Base-by-base conservation (phyloP, 202 grass and related monocot species). In the Bolboschoenoplectus hybrid region DNA sequence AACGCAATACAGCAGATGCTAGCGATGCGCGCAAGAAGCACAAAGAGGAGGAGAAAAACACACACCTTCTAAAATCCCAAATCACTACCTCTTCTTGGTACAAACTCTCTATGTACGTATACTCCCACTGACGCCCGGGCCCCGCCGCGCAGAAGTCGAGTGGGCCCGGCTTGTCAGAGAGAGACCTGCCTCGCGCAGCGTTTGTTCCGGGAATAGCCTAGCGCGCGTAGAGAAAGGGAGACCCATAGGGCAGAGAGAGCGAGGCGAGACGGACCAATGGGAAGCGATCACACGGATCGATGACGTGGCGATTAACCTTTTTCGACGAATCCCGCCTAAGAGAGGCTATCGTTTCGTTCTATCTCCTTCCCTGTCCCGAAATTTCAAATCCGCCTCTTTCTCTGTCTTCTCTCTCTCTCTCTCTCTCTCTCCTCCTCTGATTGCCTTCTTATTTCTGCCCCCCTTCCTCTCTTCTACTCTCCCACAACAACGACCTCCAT, bases 321-420 rank as follows among this genome's bases (percentile, higher is more conserved):
- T 86, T 94, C 74, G 0, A 1, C 92, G 80, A 88, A 94, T 94
- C 92, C 92, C 94, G 92, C 94, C 85, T 81, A 88, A 91, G 85
- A 85, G 81, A 6, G 34, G 34, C 1, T 36, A 0, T 41, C 7
- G 41, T 86, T 32, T 3, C 46, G 0, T 0, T 0, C 26, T 10
- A 0, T 9, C 0, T 72, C 87, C 14, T 0, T 72, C 87, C 14
- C 14, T 3, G 0, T 0, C 0, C 0, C 0, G 0, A 2, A 88
- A 91, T 57, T 20, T 0, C 81, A 9, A 13, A 0, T 1, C 89
- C 82, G 85, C 38, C 66, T 71, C 70, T 2, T 58, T 69, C 60
- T 89, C 69, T 46, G 26, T 10, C 63, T 60, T 13, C 49, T 19
- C 7, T 20, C 19, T n/a, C 36, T 69, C 39, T 81, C 49, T 50